These are phyloP conservation scores for Salmacisia buchloeana DNA, from an alignment of 1,284 basidiomycete genomes.

Conservation along the genomic window DNA sequence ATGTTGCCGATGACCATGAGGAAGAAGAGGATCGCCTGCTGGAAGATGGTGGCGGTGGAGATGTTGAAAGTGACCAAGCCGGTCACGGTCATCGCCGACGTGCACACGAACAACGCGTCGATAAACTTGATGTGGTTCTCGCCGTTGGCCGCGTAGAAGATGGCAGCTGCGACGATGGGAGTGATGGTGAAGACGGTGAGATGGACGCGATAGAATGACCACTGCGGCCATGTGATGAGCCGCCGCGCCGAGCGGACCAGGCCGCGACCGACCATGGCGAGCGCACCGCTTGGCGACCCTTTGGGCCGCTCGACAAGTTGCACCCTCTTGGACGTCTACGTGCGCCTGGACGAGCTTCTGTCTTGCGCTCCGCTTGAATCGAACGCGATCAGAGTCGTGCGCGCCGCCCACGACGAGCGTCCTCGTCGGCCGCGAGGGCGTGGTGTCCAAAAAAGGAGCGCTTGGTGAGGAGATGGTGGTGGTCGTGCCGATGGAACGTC, in stretches of 20 bases:
- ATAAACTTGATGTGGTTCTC: constrained; percentile 57
- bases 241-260: not conserved
- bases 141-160: constrained; percentile 56
- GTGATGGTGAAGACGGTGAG: constrained; percentile 65
- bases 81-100: constrained; percentile 72
- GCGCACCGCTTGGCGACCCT: no score
- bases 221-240: not conserved
- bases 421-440: no score
- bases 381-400: no score
- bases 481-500: no score
- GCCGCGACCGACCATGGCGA: no score
- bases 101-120: constrained; percentile 68
- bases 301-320: no score
- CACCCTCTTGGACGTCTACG: no score
- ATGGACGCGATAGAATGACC: constrained; percentile 52
- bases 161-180: constrained; percentile 66
- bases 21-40: constrained; percentile 63
- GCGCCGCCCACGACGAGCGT: no score
- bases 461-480: no score
- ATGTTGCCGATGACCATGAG: constrained; percentile 49
- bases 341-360: no score
- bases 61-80: constrained; percentile 70
- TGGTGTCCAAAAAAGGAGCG: no score
- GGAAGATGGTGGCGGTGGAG: constrained; percentile 66
- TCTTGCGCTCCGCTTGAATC: no score